Evolutionary conservation across 805 yeast species (phyloP), one percentile per base, ranked within the genome.

Genomic region (Clavispora fructus): DNA sequence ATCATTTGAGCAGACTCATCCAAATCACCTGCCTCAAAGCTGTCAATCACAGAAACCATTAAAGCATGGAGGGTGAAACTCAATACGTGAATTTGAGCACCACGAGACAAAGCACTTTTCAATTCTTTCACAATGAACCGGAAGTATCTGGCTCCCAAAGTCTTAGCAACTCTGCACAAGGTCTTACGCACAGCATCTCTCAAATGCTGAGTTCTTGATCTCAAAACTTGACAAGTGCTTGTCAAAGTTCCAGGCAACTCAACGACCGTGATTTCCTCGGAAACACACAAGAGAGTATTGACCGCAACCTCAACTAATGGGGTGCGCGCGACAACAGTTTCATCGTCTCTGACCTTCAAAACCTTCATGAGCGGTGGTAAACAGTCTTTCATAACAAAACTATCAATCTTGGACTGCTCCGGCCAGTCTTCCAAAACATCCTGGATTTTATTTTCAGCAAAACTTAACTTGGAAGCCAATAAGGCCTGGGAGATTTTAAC

Each of bases 31-130:
- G 79, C 85, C 0, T 59, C 48, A 38, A 87, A 63, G 5, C 54
- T 49, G 5, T 64, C 71, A 6, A 68, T 62, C 53, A 87, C 66
- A 8, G 79, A 74, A 1, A 78, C 77, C 44, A 94, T 65, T 33
- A 92, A 66, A 41, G 82, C 73, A 64, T 94, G 97, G 6, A 88
- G 79, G 1, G 97, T 87, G 66, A 72, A 94, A 58, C 97, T 89
- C 56, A 94, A 77, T 48, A 94, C 89, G 65, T 94, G 99, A 44
- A 90, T 79, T 61, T 94, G 98, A 12, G 96, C 87, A 25, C 99
- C 99, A 59, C 95, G 75, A 6, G 84, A 76, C 44, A 92, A 71
- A 0, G 97, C 95, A 16, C 84, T 67, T 52, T 78, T 82, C 57
- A 94, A 73, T 60, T 94, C 98, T 47, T 78, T 78, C 23, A 94